Base-by-base conservation (phyloP, 2,329 filamentous ascomycete species). In the Parastagonospora avenae region DNA sequence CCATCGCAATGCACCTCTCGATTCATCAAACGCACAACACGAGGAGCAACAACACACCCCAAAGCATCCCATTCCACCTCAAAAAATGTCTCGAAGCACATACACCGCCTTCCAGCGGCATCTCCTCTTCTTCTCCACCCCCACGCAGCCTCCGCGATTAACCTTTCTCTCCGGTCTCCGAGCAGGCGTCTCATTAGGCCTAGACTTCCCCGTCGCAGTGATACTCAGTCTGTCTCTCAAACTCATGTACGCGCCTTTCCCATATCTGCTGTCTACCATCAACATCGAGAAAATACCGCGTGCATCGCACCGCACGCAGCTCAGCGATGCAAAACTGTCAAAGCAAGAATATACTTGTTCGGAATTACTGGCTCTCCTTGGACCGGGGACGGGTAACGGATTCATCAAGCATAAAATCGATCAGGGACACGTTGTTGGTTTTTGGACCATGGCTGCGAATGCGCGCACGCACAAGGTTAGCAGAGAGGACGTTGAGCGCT, bases 61-160 rank as follows among this genome's bases (percentile, higher is more conserved):
- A 36, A 15, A 8, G 28, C 37, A 14, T 31, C 31, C 15, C 11
- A 14, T 7, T 31, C 29, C 8, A 42, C 2, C 11, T 15, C 39
- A 4, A 28, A 32, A 14, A 2, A 59, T 59, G 62, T 58, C 60
- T 39, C 47, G 44, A 46, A 50, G 29, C 32, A 52, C 42, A 7
- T 61, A 60, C 39, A 57, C 60, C 4, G 52, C 62, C 10, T 65
- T 65, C 33, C 61, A 65, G 36, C 44, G 44, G 27, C 62, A 65
- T 33, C 51, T 65, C 8, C 30, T 55, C 15, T 65, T 64, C 54
- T 64, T 65, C 42, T 61, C 60, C 4, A 65, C 59, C 1, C 57
- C 57, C 5, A 63, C 59, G 10, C 46, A 52, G 10, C 55, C 57
- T 29, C 59, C 62, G 9, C 31, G 56, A 11, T 57, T 65, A 12